Evolutionary conservation across 805 yeast genomes (phyloP).

Genomic region (Schizosaccharomyces lindneri): DNA sequence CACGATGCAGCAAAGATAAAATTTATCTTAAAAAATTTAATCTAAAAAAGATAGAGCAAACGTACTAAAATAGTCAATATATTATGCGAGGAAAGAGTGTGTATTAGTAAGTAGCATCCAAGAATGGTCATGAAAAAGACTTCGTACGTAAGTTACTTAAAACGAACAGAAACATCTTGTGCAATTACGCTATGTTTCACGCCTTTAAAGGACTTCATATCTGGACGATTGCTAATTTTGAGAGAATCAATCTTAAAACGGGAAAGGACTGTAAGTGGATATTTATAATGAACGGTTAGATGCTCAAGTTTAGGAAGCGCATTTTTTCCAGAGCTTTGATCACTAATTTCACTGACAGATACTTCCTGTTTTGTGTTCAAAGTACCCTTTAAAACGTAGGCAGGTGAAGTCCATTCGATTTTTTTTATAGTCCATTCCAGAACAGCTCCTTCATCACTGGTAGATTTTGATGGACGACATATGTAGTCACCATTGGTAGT

Average conservation of each 20-base stretch:
- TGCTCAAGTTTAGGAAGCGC: not conserved
- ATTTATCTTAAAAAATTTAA: no score
- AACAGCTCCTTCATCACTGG: not conserved
- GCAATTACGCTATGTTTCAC: conserved; percentile 54
- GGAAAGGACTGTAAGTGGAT: not conserved
- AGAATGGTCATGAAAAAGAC: no score
- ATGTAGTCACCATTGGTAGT: not conserved
- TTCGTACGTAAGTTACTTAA: conserved; percentile 1
- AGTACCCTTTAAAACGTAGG: not conserved
- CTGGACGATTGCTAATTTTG: conserved; percentile 30
- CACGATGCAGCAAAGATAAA: no score
- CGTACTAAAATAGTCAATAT: no score
- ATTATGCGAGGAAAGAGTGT: no score
- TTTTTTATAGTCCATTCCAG: conserved; percentile 1
- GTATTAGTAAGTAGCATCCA: no score
- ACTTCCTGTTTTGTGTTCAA: not conserved
- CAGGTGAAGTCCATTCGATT: not conserved
- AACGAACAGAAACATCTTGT: conserved; percentile 30
- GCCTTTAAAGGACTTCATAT: conserved; percentile 66
- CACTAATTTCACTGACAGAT: not conserved
- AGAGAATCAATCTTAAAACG: conserved; percentile 46
- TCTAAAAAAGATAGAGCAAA: no score
- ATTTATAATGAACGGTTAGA: not conserved
- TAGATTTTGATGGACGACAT: not conserved
- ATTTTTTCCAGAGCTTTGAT: not conserved